A percentile compares a stretch with the other conserved stretches of the same genome.
Conservation (phyloP, 805 yeast genomes). For the Candida tallmaniae region DNA sequence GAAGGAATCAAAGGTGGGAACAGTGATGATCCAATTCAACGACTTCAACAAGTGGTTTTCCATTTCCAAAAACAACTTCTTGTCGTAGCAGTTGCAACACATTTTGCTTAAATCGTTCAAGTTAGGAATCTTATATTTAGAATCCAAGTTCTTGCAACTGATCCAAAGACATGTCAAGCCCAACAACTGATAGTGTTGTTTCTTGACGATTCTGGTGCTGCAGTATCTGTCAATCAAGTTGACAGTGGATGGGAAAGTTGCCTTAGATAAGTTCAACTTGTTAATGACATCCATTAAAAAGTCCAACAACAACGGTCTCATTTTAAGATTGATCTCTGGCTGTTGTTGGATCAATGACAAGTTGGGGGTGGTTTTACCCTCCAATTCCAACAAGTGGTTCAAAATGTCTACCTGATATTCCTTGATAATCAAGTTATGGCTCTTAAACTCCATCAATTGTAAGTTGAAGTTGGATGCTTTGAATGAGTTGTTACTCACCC, state of each 20-base stretch:
- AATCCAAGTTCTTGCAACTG: slow-evolving; percentile 44
- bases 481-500: slow-evolving; percentile 26
- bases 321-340: slow-evolving; percentile 41
- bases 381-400: slow-evolving; percentile 28
- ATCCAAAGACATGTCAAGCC: slow-evolving; percentile 44
- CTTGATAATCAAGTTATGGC: slow-evolving; percentile 38
- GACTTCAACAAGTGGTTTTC: slow-evolving; percentile 63
- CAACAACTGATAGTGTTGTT: slow-evolving; percentile 42
- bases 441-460: slow-evolving; percentile 43
- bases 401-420: slow-evolving; percentile 45
- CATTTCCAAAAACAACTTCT: slow-evolving; percentile 57
- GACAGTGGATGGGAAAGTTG: slow-evolving; percentile 42
- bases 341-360: slow-evolving; percentile 40
- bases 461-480: slow-evolving; percentile 39
- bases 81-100: slow-evolving; percentile 56
- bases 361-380: slow-evolving; percentile 25
- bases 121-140: slow-evolving; percentile 55
- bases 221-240: slow-evolving; percentile 42
- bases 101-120: slow-evolving; percentile 48
- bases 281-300: slow-evolving; percentile 43
- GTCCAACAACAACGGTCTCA: slow-evolving; percentile 41
- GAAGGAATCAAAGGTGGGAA: slow-evolving; percentile 60
- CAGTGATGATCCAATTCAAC: slow-evolving; percentile 59
- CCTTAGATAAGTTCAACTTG: slow-evolving; percentile 34
- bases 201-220: slow-evolving; percentile 40